phyloP scores from a whole-genome alignment of 2,329 filamentous ascomycete species.

The Clonostachys rhizophaga region DNA sequence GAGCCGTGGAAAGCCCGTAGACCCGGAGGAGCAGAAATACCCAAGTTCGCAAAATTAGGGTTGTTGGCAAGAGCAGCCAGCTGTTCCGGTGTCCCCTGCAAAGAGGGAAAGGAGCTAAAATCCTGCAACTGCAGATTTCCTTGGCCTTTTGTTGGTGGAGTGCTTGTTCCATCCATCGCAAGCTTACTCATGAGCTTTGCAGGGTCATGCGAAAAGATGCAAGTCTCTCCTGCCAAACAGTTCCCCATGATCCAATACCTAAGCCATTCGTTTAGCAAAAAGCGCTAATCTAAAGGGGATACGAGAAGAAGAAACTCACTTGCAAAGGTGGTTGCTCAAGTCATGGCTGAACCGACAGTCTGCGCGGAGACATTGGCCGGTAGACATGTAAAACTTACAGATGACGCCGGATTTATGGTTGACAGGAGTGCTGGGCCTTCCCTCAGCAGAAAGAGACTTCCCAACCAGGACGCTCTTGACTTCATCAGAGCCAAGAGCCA shows the following conservation, averaged over 20 bases:
- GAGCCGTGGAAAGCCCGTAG: constrained; percentile 59
- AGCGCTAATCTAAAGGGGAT: neutral
- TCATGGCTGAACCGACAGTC: constrained; percentile 98
- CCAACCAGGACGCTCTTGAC: constrained; percentile 73
- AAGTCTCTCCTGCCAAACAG: constrained; percentile 88
- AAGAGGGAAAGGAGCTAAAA: constrained; percentile 76
- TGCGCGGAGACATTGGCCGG: constrained; percentile 89
- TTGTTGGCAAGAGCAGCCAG: constrained; percentile 47
- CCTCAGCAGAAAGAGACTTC: constrained; percentile 78
- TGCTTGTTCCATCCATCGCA: constrained; percentile 63
- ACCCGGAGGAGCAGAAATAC: constrained; percentile 63
- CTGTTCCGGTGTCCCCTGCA: constrained; percentile 59
- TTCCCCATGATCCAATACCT: constrained; percentile 97
- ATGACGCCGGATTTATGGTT: constrained; percentile 81
- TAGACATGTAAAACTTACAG: constrained; percentile 95
- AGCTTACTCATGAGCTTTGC: constrained; percentile 80
- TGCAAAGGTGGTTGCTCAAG: constrained; percentile 93
- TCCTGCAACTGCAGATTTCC: constrained; percentile 77
- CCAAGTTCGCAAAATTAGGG: constrained; percentile 44
- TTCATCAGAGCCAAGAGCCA: constrained; percentile 39
- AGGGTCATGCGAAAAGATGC: constrained; percentile 96
- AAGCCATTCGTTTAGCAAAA: neutral
- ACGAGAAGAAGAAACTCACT: constrained; percentile 57
- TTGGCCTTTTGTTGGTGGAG: constrained; percentile 58
- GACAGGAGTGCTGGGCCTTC: constrained; percentile 72